A percentile compares a stretch with the other conserved stretches of the same genome.
phyloP scores from a whole-genome alignment of 345 rosid genomes.

The Eucalyptus guilfoylei region DNA sequence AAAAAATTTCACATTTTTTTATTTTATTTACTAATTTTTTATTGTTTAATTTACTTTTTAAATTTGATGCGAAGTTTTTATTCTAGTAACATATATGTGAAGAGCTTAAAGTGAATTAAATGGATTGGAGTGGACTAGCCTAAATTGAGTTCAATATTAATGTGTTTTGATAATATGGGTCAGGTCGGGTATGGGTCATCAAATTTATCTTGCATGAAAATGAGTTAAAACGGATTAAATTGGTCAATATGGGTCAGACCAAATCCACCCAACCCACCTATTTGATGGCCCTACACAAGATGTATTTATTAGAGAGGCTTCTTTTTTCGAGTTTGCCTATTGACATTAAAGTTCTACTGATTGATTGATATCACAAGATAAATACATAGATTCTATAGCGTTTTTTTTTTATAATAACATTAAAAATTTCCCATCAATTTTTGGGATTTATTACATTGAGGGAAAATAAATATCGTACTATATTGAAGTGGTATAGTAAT shows the following conservation, averaged over 20 bases:
- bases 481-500: background rate
- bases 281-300: background rate
- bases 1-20: accelerated
- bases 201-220: too few relatives aligned
- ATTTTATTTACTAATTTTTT: too few relatives aligned
- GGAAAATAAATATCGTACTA: background rate
- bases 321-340: background rate
- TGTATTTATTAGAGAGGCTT: background rate
- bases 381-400: background rate
- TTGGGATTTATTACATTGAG: background rate
- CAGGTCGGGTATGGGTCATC: accelerated
- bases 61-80: too few relatives aligned
- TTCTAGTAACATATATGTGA: too few relatives aligned
- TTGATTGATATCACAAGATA: background rate
- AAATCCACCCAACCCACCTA: accelerated
- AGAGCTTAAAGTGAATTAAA: too few relatives aligned
- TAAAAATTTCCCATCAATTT: background rate
- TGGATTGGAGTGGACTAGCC: accelerated
- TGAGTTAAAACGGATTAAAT: accelerated
- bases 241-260: accelerated
- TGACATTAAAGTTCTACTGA: background rate
- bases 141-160: too few relatives aligned
- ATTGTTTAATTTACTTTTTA: too few relatives aligned
- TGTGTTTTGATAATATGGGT: accelerated
- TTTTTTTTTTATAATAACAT: too few relatives aligned